Conservation (phyloP, 1,284 basidiomycete genomes). For the Tylopilus orsonianus region DNA sequence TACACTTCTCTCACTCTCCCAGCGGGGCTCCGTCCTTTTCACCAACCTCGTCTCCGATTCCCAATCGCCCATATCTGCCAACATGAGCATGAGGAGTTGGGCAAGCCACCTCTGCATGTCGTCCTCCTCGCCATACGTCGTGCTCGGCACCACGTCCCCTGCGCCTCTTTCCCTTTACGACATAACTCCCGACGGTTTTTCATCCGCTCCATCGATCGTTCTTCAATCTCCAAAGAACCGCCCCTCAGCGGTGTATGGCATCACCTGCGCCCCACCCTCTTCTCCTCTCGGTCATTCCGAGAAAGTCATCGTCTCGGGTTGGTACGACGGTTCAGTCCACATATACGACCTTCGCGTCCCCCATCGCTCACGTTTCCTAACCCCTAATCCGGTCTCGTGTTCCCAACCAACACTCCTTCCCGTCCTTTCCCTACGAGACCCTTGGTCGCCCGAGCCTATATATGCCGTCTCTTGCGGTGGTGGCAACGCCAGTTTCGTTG, state of each 20-base stretch:
- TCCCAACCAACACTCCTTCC: slow-evolving; percentile 43
- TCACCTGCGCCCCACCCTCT: slow-evolving; percentile 55
- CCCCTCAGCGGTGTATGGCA: slow-evolving; percentile 67
- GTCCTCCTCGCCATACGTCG: slow-evolving; percentile 57
- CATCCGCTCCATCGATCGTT: slow-evolving; percentile 44
- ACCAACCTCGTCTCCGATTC: slow-evolving; percentile 31
- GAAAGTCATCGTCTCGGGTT: slow-evolving; percentile 73
- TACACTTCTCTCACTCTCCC: slow-evolving; percentile 56
- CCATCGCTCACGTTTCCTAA: neutral
- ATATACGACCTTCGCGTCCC: slow-evolving; percentile 69
- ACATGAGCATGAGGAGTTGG: slow-evolving; percentile 59
- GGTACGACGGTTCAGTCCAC: slow-evolving; percentile 72
- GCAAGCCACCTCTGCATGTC: slow-evolving; percentile 51
- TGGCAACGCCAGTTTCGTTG: slow-evolving; percentile 59
- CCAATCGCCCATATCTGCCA: slow-evolving; percentile 35
- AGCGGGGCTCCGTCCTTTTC: slow-evolving; percentile 50
- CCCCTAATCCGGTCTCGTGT: slow-evolving; percentile 2
- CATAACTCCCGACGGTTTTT: slow-evolving; percentile 47
- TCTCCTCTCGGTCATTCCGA: slow-evolving; percentile 67
- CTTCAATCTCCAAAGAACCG: slow-evolving; percentile 41
- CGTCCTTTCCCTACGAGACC: slow-evolving; percentile 59
- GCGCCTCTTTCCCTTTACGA: slow-evolving; percentile 59
- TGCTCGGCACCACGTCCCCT: slow-evolving; percentile 61
- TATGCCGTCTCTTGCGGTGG: slow-evolving; percentile 71
- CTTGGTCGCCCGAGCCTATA: slow-evolving; percentile 68